A percentile compares a stretch with the other conserved stretches of the same genome.
These are phyloP conservation scores for Colletotrichum camelliae DNA, from an alignment of 2,329 filamentous ascomycete genomes.

Conservation along the genomic window DNA sequence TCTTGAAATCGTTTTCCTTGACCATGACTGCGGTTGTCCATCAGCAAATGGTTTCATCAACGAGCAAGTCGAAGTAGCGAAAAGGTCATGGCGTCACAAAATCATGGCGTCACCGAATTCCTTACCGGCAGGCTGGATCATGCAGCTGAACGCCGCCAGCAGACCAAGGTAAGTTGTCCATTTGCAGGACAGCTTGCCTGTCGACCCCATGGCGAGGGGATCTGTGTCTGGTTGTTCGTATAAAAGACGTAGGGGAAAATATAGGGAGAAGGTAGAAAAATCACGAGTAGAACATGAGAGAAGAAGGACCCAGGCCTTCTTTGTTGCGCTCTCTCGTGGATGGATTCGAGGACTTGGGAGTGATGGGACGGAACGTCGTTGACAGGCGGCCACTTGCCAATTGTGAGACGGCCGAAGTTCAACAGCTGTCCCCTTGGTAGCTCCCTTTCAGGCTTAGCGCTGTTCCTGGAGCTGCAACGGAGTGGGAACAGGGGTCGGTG, in stretches of 20 bases:
- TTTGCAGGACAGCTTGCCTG: conserved; percentile 56
- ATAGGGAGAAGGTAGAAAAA: not conserved
- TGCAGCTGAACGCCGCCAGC: conserved; percentile 60
- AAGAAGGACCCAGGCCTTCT: conserved; percentile 12
- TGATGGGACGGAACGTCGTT: not conserved
- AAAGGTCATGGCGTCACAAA: not conserved
- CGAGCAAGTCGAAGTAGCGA: not conserved
- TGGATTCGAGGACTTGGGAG: not conserved
- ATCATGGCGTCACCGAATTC: conserved; percentile 1
- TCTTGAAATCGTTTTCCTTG: conserved; percentile 98
- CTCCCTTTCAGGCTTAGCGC: conserved; percentile 23
- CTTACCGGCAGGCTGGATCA: conserved; percentile 71
- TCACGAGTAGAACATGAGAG: not conserved
- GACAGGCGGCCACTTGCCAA: not conserved
- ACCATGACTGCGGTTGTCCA: conserved; percentile 67
- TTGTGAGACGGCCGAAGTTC: conserved; percentile 17
- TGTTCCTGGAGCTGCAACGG: not conserved
- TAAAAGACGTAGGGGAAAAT: not conserved
- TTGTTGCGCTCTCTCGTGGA: conserved; percentile 8
- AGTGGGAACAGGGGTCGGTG: not conserved
- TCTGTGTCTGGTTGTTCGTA: not conserved
- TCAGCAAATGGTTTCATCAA: not conserved
- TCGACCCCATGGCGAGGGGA: conserved; percentile 53
- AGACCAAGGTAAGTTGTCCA: conserved; percentile 72
- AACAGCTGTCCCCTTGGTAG: conserved; percentile 32